These are phyloP conservation scores for Penicillium malachiteum DNA, from an alignment of 495 filamentous ascomycete species.

Conservation along the genomic window DNA sequence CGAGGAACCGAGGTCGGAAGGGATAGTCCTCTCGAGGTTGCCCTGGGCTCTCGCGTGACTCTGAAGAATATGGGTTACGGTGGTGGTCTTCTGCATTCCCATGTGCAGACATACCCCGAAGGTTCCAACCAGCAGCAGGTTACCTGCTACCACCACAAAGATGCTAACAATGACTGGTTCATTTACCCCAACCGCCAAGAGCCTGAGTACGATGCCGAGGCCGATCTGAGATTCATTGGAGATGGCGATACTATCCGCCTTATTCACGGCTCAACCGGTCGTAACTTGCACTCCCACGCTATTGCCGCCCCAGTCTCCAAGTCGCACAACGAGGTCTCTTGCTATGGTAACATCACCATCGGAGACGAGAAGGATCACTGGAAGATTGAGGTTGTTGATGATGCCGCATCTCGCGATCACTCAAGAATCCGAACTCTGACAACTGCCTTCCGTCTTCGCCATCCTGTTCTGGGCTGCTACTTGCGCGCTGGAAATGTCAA, in stretches of 20 bases:
- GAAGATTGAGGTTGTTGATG: conserved; percentile 86
- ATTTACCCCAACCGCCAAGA: conserved; percentile 88
- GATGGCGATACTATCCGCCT: conserved; percentile 80
- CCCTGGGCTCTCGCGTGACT: conserved; percentile 83
- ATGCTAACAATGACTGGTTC: conserved; percentile 99
- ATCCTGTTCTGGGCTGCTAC: conserved; percentile 84
- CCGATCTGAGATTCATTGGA: conserved; percentile 67
- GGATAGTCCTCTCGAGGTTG: conserved; percentile 90
- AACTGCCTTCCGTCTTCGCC: conserved; percentile 86
- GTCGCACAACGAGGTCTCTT: conserved; percentile 86
- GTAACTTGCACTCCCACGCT: conserved; percentile 91
- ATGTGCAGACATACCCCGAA: conserved; percentile 95
- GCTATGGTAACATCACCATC: conserved; percentile 93
- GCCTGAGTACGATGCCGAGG: conserved; percentile 67
- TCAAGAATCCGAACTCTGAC: conserved; percentile 90
- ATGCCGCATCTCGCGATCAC: conserved; percentile 81
- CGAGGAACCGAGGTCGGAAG: conserved; percentile 89
- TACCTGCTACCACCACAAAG: conserved; percentile 99
- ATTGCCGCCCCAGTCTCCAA: conserved; percentile 88
- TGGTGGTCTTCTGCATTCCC: conserved; percentile 94
- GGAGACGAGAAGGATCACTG: conserved; percentile 99
- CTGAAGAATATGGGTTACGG: conserved; percentile 99
- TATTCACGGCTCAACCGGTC: conserved; percentile 92
- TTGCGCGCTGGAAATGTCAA: conserved; percentile 94
- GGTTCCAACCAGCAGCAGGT: conserved; percentile 94